These are phyloP conservation scores for Paralagenidium karlingii DNA, from an alignment of 352 stramenopile species.

Conservation along the genomic window DNA sequence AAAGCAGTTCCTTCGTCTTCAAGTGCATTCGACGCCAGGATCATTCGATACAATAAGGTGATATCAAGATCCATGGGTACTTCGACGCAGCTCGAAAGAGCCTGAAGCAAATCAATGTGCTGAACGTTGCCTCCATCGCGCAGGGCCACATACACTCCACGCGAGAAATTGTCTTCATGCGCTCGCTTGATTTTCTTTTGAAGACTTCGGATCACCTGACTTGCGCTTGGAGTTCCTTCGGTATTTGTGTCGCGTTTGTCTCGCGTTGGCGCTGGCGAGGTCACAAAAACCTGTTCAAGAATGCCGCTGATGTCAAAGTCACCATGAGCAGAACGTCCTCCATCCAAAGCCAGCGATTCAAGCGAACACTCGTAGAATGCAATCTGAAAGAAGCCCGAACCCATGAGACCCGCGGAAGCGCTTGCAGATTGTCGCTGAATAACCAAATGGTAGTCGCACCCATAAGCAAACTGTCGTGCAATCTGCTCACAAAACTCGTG, in stretches of 20 bases:
- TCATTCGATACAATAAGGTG: conserved; percentile 75
- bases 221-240: background rate
- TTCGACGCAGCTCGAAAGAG: conserved; percentile 75
- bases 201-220: background rate
- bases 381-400: conserved; percentile 77
- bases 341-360: conserved; percentile 29
- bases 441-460: conserved; percentile 66
- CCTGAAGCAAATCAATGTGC: conserved; percentile 77
- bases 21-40: conserved; percentile 19
- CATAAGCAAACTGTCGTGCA: conserved; percentile 32
- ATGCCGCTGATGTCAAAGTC: conserved; percentile 16
- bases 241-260: background rate
- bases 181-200: conserved; percentile 69
- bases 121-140: conserved; percentile 60
- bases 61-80: conserved; percentile 80
- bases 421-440: too few species aligned
- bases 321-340: conserved; percentile 12
- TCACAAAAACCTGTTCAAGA: conserved; percentile 1
- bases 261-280: background rate
- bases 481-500: conserved; percentile 69
- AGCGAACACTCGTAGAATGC: conserved; percentile 80
- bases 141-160: conserved; percentile 72
- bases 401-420: conserved; percentile 16
- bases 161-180: conserved; percentile 82
- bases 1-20: too few species aligned